These are phyloP conservation scores for Aspergillus ruber DNA, from an alignment of 2,329 filamentous ascomycete species.

Conservation along the genomic window DNA sequence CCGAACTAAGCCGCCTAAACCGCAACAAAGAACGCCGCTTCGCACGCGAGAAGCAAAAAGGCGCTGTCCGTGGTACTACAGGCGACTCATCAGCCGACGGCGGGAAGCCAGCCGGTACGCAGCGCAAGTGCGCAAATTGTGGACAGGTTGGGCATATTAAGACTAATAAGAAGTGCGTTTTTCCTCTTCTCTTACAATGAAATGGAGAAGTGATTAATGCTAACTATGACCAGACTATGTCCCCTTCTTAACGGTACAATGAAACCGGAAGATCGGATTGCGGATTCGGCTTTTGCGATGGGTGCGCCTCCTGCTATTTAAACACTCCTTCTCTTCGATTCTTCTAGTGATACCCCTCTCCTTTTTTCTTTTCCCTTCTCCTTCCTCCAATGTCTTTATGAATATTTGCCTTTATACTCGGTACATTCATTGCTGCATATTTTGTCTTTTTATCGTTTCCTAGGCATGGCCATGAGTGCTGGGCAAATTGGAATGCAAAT, in stretches of 20 bases:
- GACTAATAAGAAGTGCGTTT: conserved; percentile 86
- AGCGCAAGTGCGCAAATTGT: conserved; percentile 93
- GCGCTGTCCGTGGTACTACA: conserved; percentile 42
- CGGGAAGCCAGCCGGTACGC: conserved; percentile 61
- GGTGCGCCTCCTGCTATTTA: conserved; percentile 32
- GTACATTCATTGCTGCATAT: too few relatives aligned
- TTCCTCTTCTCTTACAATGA: too few relatives aligned
- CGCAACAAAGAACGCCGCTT: conserved; percentile 87
- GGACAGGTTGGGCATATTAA: conserved; percentile 97
- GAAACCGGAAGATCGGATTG: conserved; percentile 48
- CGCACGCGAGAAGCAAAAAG: conserved; percentile 85
- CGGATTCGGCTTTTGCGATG: conserved; percentile 44
- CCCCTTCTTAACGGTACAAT: conserved; percentile 79
- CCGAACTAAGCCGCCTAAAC: conserved; percentile 75
- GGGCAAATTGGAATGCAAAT: too few relatives aligned
- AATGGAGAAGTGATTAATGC: conserved; percentile 17
- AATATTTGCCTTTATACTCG: background rate
- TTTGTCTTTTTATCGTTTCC: background rate
- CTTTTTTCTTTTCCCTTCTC: conserved; percentile 1
- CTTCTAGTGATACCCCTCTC: conserved; percentile 9
- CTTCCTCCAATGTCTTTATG: background rate
- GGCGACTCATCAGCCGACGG: conserved; percentile 43
- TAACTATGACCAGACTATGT: conserved; percentile 54
- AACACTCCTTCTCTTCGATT: conserved; percentile 3
- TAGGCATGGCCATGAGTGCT: too few relatives aligned